A percentile compares a stretch with the other conserved stretches of the same genome.
Evolutionary conservation across 176 grass and related monocot species (phyloP).

Genomic region (Otatea glauca): DNA sequence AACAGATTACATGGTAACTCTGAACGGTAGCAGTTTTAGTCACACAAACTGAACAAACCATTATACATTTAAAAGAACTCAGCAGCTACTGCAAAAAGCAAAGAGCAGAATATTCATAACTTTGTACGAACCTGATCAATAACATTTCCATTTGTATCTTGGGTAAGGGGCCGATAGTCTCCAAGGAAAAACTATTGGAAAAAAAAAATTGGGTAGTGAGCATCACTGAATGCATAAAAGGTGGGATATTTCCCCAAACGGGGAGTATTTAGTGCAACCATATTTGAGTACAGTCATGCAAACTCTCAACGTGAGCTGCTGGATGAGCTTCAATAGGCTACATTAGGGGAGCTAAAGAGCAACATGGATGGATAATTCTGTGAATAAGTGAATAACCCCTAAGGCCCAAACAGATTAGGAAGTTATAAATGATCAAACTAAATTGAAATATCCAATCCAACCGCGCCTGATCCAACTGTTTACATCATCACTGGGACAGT

Average conservation of each 20-base stretch:
- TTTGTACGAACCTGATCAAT: constrained; percentile 80
- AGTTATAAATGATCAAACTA: constrained; percentile 24
- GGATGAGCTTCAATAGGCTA: constrained; percentile 2
- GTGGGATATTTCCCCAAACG: not conserved
- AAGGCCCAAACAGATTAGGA: not conserved
- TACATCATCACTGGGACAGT: not conserved
- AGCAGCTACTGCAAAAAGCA: constrained; percentile 13
- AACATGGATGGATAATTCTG: constrained; percentile 22
- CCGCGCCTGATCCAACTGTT: not conserved
- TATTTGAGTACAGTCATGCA: constrained; percentile 19
- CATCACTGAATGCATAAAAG: constrained; percentile 34
- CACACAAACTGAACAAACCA: constrained; percentile 12
- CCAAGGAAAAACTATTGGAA: constrained; percentile 89
- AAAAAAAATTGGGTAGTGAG: constrained; percentile 16
- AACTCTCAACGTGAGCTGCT: constrained; percentile 4
- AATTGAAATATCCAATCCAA: not conserved
- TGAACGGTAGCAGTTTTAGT: not conserved
- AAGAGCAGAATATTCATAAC: not conserved
- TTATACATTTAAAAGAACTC: not conserved
- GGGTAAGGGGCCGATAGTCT: constrained; percentile 92
- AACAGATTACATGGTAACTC: constrained; percentile 9
- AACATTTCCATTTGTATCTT: constrained; percentile 73
- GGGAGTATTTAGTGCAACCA: not conserved
- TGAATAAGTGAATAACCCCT: constrained; percentile 24
- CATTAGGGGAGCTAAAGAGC: not conserved